Conservation (phyloP, 169 alveolate species). For the Plasmodium billcollinsi region DNA sequence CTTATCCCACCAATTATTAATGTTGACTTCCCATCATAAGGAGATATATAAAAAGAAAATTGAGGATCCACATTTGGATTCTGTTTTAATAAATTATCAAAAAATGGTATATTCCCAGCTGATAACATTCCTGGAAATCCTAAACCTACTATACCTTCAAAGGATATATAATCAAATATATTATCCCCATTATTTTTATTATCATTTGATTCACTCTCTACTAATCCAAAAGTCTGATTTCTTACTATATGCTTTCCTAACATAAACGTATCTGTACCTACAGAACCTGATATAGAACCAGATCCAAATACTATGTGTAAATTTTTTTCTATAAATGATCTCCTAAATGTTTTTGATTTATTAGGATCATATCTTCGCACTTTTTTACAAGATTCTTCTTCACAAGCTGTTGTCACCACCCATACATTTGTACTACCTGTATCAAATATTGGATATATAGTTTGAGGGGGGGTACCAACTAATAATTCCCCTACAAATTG, state of each 20-base stretch:
- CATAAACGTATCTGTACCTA: slow-evolving; percentile 86
- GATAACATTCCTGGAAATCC: slow-evolving; percentile 92
- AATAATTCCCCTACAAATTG: slow-evolving; percentile 81
- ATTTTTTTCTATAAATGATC: slow-evolving; percentile 75
- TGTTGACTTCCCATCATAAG: slow-evolving; percentile 68
- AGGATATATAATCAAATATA: slow-evolving; percentile 85
- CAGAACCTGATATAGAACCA: slow-evolving; percentile 89
- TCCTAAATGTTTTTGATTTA: slow-evolving; percentile 80
- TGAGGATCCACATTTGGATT: slow-evolving; percentile 82
- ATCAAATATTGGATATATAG: slow-evolving; percentile 88
- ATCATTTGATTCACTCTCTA: slow-evolving; percentile 84
- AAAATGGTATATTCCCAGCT: slow-evolving; percentile 86
- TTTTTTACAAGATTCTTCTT: slow-evolving; percentile 83
- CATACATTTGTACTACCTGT: slow-evolving; percentile 90
- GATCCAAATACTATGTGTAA: slow-evolving; percentile 91
- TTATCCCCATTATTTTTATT: slow-evolving; percentile 56
- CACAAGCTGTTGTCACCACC: slow-evolving; percentile 87
- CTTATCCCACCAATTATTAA: slow-evolving; percentile 87
- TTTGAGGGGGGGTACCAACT: slow-evolving; percentile 88
- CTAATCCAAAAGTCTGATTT: slow-evolving; percentile 88
- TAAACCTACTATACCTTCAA: slow-evolving; percentile 92
- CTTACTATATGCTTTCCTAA: slow-evolving; percentile 86
- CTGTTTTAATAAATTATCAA: slow-evolving; percentile 85
- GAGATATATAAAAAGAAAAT: slow-evolving; percentile 89
- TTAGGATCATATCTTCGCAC: slow-evolving; percentile 81